Conservation (phyloP, 2,329 filamentous ascomycete genomes). For the Monilinia laxa region DNA sequence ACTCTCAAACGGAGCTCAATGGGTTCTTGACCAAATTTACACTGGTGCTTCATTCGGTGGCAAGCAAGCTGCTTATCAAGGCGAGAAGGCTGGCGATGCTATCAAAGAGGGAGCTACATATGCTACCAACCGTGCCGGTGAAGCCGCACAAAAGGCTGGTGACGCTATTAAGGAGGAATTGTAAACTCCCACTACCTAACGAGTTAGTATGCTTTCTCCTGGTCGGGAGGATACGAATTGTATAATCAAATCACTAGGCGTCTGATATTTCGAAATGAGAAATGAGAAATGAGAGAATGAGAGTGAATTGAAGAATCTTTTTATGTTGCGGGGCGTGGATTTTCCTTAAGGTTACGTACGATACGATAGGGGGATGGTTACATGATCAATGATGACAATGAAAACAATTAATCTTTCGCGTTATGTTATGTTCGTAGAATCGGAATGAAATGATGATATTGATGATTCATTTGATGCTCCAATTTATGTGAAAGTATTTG, state of each 20-base stretch:
- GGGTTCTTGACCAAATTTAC: conserved; percentile 50
- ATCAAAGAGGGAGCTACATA: conserved; percentile 41
- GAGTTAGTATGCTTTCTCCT: neutral
- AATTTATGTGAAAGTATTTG: neutral
- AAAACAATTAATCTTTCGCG: conserved; percentile 7
- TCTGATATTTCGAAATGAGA: conserved; percentile 15
- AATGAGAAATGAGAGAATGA: too few species aligned
- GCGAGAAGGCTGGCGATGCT: conserved; percentile 48
- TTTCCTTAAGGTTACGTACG: neutral
- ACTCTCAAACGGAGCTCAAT: conserved; percentile 49
- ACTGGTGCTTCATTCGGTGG: conserved; percentile 49
- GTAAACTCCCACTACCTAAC: conserved; percentile 27
- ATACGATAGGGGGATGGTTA: conserved; percentile 4
- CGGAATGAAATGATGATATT: neutral
- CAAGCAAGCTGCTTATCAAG: conserved; percentile 44
- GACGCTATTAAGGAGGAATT: conserved; percentile 42
- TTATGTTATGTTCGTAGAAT: neutral
- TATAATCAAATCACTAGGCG: conserved; percentile 20
- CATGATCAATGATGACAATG: neutral
- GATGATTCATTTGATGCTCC: neutral
- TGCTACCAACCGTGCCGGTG: conserved; percentile 41
- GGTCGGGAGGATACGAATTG: conserved; percentile 8
- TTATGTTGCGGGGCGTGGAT: conserved; percentile 4
- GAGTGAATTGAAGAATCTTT: conserved; percentile 14
- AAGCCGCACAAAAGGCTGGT: conserved; percentile 41